These are phyloP conservation scores for Trypanosoma melophagium DNA, from an alignment of 208 protist species.

Conservation along the genomic window DNA sequence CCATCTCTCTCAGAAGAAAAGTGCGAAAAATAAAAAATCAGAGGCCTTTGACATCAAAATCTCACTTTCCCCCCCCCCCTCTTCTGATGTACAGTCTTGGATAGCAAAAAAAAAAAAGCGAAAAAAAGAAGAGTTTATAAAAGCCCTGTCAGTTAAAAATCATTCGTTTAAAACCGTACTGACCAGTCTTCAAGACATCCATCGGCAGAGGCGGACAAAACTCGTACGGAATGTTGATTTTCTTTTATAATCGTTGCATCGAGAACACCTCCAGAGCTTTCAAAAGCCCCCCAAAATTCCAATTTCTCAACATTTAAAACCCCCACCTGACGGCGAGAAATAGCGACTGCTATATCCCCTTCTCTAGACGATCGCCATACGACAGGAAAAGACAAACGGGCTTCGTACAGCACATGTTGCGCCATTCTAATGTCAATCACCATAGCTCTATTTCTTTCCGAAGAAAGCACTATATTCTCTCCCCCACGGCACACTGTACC, in stretches of 20 bases:
- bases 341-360: constrained; percentile 12
- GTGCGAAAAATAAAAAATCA: too few species aligned
- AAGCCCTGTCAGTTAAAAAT: background rate
- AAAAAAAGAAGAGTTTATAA: too few species aligned
- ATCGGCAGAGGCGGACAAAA: constrained; percentile 16
- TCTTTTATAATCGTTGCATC: constrained; percentile 13
- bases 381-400: constrained; percentile 12
- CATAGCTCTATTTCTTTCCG: constrained; percentile 8
- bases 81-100: too few species aligned
- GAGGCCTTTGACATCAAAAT: too few species aligned
- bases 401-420: constrained; percentile 5
- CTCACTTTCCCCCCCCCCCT: too few species aligned
- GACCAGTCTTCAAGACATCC: constrained; percentile 15
- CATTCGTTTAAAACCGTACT: constrained; percentile 13
- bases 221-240: constrained; percentile 2
- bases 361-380: constrained; percentile 5
- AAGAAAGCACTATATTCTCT: constrained; percentile 10
- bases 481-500: constrained; percentile 13
- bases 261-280: constrained; percentile 11
- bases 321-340: constrained; percentile 19
- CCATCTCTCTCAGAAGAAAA: too few species aligned
- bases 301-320: constrained; percentile 16
- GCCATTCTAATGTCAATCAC: constrained; percentile 13
- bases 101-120: too few species aligned
- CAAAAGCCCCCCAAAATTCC: constrained; percentile 23